Conservation (phyloP, 2,329 filamentous ascomycete genomes). For the Plectosphaerella plurivora region DNA sequence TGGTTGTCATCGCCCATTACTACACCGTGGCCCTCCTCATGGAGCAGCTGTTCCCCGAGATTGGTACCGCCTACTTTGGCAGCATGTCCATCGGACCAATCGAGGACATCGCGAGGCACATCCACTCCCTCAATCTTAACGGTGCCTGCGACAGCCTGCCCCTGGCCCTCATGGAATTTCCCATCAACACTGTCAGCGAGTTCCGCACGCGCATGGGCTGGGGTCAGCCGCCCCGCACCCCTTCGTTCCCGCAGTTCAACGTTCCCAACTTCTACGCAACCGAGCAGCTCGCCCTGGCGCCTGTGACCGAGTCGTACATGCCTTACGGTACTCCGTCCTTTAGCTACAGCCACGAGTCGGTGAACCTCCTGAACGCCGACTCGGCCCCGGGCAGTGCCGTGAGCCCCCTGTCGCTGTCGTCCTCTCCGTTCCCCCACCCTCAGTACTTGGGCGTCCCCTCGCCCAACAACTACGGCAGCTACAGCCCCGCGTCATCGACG, state of each 20-base stretch:
- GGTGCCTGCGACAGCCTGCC: conserved; percentile 49
- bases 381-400: conserved; percentile 40
- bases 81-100: conserved; percentile 75
- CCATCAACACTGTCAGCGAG: conserved; percentile 63
- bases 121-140: conserved; percentile 61
- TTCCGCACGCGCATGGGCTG: conserved; percentile 69
- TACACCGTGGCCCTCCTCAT: conserved; percentile 85
- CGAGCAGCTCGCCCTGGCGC: conserved; percentile 37
- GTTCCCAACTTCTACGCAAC: conserved; percentile 49
- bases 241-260: conserved; percentile 57
- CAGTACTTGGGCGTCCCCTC: conserved; percentile 63
- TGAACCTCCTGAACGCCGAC: conserved; percentile 50
- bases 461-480: conserved; percentile 52
- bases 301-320: conserved; percentile 38
- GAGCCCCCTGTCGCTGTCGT: conserved; percentile 53
- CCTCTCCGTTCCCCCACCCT: conserved; percentile 42
- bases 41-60: conserved; percentile 87
- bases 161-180: conserved; percentile 66
- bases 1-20: conserved; percentile 84
- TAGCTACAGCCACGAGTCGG: conserved; percentile 60
- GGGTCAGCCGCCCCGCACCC: conserved; percentile 54
- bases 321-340: conserved; percentile 55
- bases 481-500: conserved; percentile 60
- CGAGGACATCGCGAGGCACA: conserved; percentile 77
- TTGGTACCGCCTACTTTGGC: conserved; percentile 84